Percentiles rank a stretch among this genome's conserved stretches.
Conservation (phyloP, 2,329 filamentous ascomycete genomes). For the Fusarium citri region DNA sequence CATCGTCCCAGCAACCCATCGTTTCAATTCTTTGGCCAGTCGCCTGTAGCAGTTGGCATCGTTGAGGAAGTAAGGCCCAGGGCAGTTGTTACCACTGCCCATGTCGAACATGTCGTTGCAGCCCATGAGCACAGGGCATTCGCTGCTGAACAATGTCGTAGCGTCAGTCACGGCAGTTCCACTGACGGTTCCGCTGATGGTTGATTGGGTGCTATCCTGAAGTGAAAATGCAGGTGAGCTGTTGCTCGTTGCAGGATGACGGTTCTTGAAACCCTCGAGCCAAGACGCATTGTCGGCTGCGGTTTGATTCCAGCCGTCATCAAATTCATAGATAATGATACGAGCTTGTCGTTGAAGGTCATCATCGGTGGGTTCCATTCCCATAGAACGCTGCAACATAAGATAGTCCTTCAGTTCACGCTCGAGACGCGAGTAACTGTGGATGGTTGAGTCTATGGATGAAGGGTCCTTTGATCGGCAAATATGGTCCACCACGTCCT, state of each 20-base stretch:
- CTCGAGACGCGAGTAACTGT: conserved; percentile 68
- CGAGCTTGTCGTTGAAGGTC: conserved; percentile 68
- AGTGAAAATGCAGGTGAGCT: conserved; percentile 44
- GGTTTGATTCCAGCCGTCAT: conserved; percentile 74
- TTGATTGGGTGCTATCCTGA: conserved; percentile 35
- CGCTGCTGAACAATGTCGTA: conserved; percentile 27
- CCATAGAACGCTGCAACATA: conserved; percentile 56
- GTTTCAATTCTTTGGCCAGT: conserved; percentile 63
- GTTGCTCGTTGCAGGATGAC: conserved; percentile 51
- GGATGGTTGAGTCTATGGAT: conserved; percentile 69
- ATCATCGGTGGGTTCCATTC: conserved; percentile 63
- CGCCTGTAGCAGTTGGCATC: conserved; percentile 71
- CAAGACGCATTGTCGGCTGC: conserved; percentile 67
- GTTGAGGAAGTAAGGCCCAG: conserved; percentile 62
- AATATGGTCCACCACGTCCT: conserved; percentile 63
- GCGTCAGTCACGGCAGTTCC: conserved; percentile 31
- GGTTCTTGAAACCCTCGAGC: conserved; percentile 64
- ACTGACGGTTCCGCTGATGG: background rate
- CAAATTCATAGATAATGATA: conserved; percentile 70
- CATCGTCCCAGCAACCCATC: conserved; percentile 65
- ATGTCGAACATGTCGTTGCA: conserved; percentile 7
- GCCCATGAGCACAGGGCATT: conserved; percentile 21
- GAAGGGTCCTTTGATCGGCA: conserved; percentile 64
- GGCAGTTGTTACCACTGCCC: conserved; percentile 14
- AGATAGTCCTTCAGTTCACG: conserved; percentile 66